A percentile compares a stretch with the other conserved stretches of the same genome.
Evolutionary conservation across 1,139 yeast species (phyloP).

Genomic region (Wickerhamiella infanticola): DNA sequence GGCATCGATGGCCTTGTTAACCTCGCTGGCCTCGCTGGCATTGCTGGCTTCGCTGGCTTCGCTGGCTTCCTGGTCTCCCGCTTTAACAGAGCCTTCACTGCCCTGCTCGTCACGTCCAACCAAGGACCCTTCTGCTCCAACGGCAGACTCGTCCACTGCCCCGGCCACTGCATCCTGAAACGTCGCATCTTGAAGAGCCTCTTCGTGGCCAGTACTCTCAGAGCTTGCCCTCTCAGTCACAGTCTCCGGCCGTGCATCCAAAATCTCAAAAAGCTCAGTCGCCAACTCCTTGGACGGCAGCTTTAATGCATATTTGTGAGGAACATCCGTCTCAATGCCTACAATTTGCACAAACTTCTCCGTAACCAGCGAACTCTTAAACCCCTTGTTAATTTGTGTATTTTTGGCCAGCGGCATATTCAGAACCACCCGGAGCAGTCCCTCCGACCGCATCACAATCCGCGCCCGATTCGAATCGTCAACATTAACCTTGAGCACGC

Average conservation of each 20-base stretch:
- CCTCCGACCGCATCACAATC: conserved; percentile 83
- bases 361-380: conserved; percentile 63
- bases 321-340: conserved; percentile 41
- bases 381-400: conserved; percentile 56
- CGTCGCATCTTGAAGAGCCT: too few relatives aligned
- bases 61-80: too few relatives aligned
- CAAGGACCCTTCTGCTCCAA: too few relatives aligned
- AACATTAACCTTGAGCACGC: conserved; percentile 67
- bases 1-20: too few relatives aligned
- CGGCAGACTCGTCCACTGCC: too few relatives aligned
- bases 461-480: conserved; percentile 32
- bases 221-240: not conserved
- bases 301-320: conserved; percentile 71
- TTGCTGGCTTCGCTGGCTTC: too few relatives aligned
- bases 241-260: conserved; percentile 30
- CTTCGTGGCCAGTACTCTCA: too few relatives aligned
- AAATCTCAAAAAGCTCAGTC: conserved; percentile 34
- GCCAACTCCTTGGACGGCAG: conserved; percentile 51
- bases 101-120: too few relatives aligned
- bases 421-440: conserved; percentile 65
- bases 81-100: too few relatives aligned
- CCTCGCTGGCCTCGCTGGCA: too few relatives aligned
- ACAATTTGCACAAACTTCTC: conserved; percentile 70
- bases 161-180: too few relatives aligned
- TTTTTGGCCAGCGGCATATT: conserved; percentile 49